Evolutionary conservation across 305 asterid species (phyloP).

Genomic region (Fraxinus platypoda): DNA sequence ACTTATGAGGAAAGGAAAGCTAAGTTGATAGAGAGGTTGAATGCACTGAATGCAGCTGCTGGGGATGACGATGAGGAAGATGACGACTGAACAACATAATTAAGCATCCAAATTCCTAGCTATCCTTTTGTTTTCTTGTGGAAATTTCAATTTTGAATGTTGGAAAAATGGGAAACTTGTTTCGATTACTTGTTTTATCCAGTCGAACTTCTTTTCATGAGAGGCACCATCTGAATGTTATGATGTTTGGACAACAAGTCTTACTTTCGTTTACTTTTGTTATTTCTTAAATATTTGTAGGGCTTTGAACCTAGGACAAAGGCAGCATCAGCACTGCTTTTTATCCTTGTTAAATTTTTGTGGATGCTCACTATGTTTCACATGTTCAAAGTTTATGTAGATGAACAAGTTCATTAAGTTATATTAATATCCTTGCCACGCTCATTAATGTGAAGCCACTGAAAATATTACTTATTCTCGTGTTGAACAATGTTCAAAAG

Average conservation of each 20-base stretch:
- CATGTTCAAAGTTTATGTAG: neutral
- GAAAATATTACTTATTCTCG: neutral
- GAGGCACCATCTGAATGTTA: neutral
- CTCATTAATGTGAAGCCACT: neutral
- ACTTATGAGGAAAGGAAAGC: slow-evolving; percentile 48
- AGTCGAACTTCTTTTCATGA: neutral
- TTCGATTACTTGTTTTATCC: neutral
- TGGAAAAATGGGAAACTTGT: neutral
- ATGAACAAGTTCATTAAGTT: neutral
- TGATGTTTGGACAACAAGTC: neutral
- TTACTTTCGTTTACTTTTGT: no score
- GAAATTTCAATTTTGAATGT: slow-evolving; percentile 8
- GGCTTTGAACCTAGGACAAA: neutral
- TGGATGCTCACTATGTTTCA: no score
- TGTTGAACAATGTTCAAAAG: neutral
- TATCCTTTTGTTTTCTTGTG: slow-evolving; percentile 6
- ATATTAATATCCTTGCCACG: neutral
- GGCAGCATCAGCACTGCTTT: neutral
- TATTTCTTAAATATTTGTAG: neutral
- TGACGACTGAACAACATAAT: slow-evolving; percentile 41
- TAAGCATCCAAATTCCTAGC: neutral
- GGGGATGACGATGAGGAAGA: slow-evolving; percentile 27
- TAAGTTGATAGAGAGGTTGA: slow-evolving; percentile 45
- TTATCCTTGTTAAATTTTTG: neutral
- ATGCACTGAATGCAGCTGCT: slow-evolving; percentile 45